These are phyloP conservation scores for Leishmania aethiopica DNA, from an alignment of 208 protist genomes.

Conservation along the genomic window DNA sequence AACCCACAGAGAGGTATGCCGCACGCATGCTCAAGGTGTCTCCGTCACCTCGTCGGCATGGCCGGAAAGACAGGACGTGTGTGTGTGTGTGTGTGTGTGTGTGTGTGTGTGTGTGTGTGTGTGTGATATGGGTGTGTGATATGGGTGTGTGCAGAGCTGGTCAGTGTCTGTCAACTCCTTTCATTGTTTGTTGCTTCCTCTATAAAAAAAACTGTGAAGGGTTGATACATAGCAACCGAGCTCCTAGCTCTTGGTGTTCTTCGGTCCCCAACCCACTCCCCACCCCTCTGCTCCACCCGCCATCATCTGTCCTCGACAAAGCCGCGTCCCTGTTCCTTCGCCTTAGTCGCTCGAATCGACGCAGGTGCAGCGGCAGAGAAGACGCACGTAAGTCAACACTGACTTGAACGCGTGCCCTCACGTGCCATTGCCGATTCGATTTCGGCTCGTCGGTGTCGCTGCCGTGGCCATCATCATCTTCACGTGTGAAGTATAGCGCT, in stretches of 20 bases:
- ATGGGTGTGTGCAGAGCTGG: background rate
- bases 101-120: too few species aligned
- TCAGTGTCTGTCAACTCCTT: background rate
- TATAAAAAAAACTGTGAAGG: background rate
- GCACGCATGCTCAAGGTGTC: background rate
- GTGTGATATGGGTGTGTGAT: too few species aligned
- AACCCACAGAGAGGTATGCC: background rate
- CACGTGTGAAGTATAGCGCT: background rate
- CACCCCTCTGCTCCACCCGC: background rate
- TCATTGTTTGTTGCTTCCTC: background rate
- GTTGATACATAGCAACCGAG: background rate
- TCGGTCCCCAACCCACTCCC: background rate
- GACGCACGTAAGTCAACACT: slow-evolving; percentile 26
- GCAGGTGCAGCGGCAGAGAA: background rate
- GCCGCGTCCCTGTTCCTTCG: background rate
- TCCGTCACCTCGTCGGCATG: background rate
- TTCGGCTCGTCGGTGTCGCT: background rate
- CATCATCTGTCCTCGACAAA: too few species aligned
- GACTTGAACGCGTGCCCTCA: slow-evolving; percentile 22
- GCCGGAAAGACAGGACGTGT: background rate
- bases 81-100: background rate
- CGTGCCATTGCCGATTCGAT: background rate
- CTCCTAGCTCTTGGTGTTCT: too few species aligned
- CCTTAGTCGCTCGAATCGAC: background rate
- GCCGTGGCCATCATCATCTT: background rate